These are phyloP conservation scores for Physaria fendleri DNA, from an alignment of 345 rosid species.

Conservation along the genomic window DNA sequence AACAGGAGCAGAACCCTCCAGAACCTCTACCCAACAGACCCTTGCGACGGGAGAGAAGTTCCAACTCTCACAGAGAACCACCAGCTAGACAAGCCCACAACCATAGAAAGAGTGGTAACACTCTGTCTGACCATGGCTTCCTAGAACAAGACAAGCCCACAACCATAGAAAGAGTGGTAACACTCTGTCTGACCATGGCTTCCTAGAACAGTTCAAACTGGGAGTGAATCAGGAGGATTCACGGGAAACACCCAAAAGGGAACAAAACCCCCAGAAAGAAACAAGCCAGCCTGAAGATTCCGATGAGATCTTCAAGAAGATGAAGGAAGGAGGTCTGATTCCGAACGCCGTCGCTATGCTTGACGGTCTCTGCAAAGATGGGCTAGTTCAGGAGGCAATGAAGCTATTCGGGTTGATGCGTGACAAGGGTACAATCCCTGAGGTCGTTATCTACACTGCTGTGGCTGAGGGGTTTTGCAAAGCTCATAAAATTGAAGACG, in stretches of 20 bases:
- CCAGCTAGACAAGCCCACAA: neutral
- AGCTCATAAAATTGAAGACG: constrained; percentile 72
- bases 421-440: constrained; percentile 83
- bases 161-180: constrained; percentile 12
- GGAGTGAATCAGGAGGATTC: constrained; percentile 33
- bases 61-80: constrained; percentile 4
- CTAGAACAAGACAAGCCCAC: neutral
- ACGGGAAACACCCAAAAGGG: constrained; percentile 11
- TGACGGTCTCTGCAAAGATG: constrained; percentile 93
- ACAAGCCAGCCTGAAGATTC: constrained; percentile 35
- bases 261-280: constrained; percentile 8
- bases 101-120: constrained; percentile 17
- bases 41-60: constrained; percentile 40
- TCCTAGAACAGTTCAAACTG: constrained; percentile 63
- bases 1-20: constrained; percentile 31
- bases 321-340: constrained; percentile 89
- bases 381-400: constrained; percentile 87
- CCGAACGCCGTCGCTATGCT: constrained; percentile 95
- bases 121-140: constrained; percentile 46
- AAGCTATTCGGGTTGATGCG: constrained; percentile 78
- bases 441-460: constrained; percentile 84
- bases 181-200: constrained; percentile 43
- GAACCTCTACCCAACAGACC: constrained; percentile 56
- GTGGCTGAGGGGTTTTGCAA: constrained; percentile 87
- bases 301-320: constrained; percentile 62